Percentiles rank a stretch among this genome's conserved stretches.
Evolutionary conservation across 2,329 filamentous ascomycete species (phyloP).

Genomic region (Exophiala xenobiotica): DNA sequence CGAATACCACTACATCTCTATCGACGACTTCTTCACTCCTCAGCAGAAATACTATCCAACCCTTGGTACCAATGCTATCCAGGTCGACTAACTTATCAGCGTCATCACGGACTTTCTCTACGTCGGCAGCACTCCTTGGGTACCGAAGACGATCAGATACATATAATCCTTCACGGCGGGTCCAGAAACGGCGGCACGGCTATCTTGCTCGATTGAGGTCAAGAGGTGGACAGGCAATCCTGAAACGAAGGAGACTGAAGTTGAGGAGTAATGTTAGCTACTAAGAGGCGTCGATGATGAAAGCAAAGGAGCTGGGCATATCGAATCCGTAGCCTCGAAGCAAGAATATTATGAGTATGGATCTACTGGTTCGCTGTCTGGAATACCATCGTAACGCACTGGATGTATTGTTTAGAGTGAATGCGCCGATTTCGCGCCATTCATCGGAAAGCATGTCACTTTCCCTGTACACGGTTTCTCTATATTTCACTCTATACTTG

Average conservation of each 20-base stretch:
- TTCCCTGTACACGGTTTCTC: conserved; percentile 2
- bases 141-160: conserved; percentile 51
- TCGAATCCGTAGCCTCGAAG: too few species aligned
- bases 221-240: conserved; percentile 53
- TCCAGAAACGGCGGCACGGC: conserved; percentile 62
- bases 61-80: conserved; percentile 2
- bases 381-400: too few species aligned
- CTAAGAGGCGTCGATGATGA: too few species aligned
- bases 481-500: conserved; percentile 10
- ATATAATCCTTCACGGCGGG: conserved; percentile 58
- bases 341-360: too few species aligned
- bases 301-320: too few species aligned
- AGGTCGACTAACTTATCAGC: neutral
- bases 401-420: too few species aligned
- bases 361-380: too few species aligned
- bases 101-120: conserved; percentile 41
- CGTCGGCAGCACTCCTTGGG: conserved; percentile 43
- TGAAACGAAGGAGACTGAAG: conserved; percentile 56
- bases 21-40: conserved; percentile 2
- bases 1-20: conserved; percentile 1
- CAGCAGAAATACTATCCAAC: conserved; percentile 4
- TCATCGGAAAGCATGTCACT: neutral
- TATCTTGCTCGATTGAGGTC: conserved; percentile 56
- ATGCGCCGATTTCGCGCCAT: neutral
- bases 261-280: conserved; percentile 54